A percentile compares a stretch with the other conserved stretches of the same genome.
These are phyloP conservation scores for Lentinula sp. DNA, from an alignment of 768 basidiomycete genomes.

Conservation along the genomic window DNA sequence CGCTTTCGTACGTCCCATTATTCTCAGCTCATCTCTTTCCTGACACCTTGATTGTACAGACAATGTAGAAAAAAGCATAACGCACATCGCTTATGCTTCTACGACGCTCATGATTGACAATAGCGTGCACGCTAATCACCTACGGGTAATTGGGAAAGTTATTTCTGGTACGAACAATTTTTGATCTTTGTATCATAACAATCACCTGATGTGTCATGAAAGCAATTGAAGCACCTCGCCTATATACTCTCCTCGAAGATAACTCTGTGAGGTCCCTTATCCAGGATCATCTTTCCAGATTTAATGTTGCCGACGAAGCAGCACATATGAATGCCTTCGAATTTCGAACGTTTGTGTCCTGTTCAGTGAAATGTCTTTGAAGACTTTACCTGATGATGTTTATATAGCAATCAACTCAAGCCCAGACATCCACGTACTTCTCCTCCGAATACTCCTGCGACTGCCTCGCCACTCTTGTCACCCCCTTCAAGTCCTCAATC, in stretches of 20 bases:
- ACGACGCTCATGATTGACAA: neutral
- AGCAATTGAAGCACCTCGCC: neutral
- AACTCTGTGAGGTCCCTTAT: neutral
- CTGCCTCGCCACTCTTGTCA: neutral
- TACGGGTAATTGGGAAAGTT: neutral
- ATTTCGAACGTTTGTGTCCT: neutral
- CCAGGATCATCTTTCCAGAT: neutral
- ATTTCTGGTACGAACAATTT: neutral
- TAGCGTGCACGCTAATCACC: neutral
- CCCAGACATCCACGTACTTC: neutral
- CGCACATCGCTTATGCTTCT: neutral
- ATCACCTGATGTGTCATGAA: neutral
- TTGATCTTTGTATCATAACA: neutral
- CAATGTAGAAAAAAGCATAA: neutral
- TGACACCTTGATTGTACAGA: neutral
- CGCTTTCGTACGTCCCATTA: neutral
- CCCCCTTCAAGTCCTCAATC: slow-evolving; percentile 1
- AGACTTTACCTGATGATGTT: neutral
- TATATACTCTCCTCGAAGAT: neutral
- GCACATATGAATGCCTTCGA: neutral
- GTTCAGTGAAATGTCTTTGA: neutral
- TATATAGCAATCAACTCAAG: neutral
- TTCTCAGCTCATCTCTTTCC: too few relatives aligned
- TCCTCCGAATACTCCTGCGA: too few relatives aligned
- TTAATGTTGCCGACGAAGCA: neutral